phyloP scores from a whole-genome alignment of 164 flowering plant species.

The Nymphaea thermarum region DNA sequence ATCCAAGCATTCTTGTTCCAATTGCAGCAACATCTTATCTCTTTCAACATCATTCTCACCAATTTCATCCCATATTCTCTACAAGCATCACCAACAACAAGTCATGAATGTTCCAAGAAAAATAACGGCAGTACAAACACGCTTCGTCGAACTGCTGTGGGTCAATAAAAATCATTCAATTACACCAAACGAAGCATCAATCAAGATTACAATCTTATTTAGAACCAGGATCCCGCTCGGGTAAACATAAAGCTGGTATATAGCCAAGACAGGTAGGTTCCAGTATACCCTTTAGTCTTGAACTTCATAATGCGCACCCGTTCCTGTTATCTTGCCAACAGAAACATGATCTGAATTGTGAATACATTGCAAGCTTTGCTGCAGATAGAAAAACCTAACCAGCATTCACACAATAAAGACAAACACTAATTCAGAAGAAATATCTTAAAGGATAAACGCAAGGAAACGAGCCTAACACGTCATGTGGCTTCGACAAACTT shows the following conservation, averaged over 20 bases:
- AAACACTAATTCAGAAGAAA: too few species aligned
- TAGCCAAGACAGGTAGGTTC: background rate
- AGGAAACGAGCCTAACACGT: too few species aligned
- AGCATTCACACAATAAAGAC: too few species aligned
- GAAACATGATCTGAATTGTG: too few species aligned
- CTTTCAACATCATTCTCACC: slow-evolving; percentile 73
- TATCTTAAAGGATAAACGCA: too few species aligned
- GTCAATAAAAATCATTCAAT: background rate
- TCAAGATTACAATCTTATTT: background rate
- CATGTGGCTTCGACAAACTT: too few species aligned
- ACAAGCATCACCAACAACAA: slow-evolving; percentile 1
- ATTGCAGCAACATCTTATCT: slow-evolving; percentile 65
- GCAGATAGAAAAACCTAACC: too few species aligned
- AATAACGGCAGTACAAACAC: background rate
- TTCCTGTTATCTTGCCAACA: too few species aligned
- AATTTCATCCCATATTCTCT: slow-evolving; percentile 83
- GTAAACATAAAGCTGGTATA: background rate
- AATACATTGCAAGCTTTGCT: too few species aligned
- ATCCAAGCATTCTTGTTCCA: slow-evolving; percentile 79
- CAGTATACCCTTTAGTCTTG: too few species aligned
- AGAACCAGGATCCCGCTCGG: too few species aligned
- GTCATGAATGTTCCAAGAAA: background rate
- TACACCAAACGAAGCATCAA: background rate
- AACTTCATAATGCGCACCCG: too few species aligned
- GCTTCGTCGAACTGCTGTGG: background rate